Percentiles rank a stretch among this genome's conserved stretches.
phyloP scores from a whole-genome alignment of 805 yeast species.

The Danielia oregonensis region DNA sequence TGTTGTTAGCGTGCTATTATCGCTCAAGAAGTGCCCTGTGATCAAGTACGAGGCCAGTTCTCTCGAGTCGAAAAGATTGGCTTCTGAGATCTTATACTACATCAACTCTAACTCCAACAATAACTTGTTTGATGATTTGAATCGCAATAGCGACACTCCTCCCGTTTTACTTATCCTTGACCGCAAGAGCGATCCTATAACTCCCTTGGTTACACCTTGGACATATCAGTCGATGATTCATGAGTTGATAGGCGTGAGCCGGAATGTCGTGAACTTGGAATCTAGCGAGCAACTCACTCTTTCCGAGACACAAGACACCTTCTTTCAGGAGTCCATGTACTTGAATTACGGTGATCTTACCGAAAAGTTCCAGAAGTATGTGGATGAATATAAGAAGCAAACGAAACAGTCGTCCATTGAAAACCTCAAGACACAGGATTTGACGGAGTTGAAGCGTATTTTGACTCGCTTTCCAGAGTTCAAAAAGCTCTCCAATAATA shows the following conservation, averaged over 20 bases:
- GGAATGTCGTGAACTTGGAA: conserved; percentile 70
- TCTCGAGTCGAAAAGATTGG: conserved; percentile 58
- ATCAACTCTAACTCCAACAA: conserved; percentile 52
- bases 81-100: conserved; percentile 59
- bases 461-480: conserved; percentile 94
- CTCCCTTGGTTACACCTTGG: conserved; percentile 94
- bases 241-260: conserved; percentile 77
- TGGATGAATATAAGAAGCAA: conserved; percentile 72
- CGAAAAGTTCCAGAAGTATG: conserved; percentile 79
- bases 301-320: conserved; percentile 66
- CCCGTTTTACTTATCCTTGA: conserved; percentile 77
- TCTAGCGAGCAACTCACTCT: conserved; percentile 47
- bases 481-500: conserved; percentile 80
- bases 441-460: conserved; percentile 86
- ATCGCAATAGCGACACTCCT: conserved; percentile 57
- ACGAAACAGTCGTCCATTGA: conserved; percentile 62
- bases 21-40: conserved; percentile 73
- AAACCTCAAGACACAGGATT: conserved; percentile 59
- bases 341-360: conserved; percentile 94
- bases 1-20: conserved; percentile 56
- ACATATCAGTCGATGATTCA: conserved; percentile 97
- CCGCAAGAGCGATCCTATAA: conserved; percentile 84
- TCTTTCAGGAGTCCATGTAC: conserved; percentile 77
- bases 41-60: conserved; percentile 77
- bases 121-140: conserved; percentile 61